phyloP scores from a whole-genome alignment of 176 grass and related monocot species.

The Avena eriantha region DNA sequence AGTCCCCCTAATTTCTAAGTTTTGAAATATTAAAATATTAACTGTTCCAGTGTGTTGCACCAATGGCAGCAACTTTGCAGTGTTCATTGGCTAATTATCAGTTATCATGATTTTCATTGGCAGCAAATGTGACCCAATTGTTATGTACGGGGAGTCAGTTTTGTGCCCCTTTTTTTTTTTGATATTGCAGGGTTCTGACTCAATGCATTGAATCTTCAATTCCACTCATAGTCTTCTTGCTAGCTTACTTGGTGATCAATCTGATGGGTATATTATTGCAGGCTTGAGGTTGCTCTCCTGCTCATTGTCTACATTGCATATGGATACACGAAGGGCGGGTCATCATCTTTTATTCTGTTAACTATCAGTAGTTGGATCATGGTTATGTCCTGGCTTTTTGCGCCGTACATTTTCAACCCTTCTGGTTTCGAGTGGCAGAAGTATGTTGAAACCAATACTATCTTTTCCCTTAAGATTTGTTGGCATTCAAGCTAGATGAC shows the following conservation, averaged over 20 bases:
- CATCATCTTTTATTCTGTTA: conserved; percentile 88
- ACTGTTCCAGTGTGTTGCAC: background rate
- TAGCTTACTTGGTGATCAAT: conserved; percentile 32
- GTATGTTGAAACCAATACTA: conserved; percentile 53
- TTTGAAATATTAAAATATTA: background rate
- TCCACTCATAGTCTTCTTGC: conserved; percentile 18
- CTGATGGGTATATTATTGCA: conserved; percentile 58
- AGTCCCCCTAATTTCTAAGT: background rate
- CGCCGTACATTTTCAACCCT: conserved; percentile 98
- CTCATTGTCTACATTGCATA: conserved; percentile 93
- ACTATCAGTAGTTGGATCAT: conserved; percentile 96
- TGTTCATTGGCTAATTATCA: background rate
- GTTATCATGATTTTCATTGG: background rate
- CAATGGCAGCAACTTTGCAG: background rate
- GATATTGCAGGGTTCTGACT: background rate
- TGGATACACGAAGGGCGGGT: conserved; percentile 79
- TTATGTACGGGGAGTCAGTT: background rate
- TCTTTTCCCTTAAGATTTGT: conserved; percentile 8
- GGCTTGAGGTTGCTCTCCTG: conserved; percentile 91
- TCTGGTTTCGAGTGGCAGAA: conserved; percentile 99
- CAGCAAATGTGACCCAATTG: background rate
- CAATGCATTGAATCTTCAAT: conserved; percentile 1
- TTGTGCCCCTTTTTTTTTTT: background rate
- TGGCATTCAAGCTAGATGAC: background rate
- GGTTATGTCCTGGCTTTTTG: conserved; percentile 94